Evolutionary conservation across 192 early-diverging fungal genomes (phyloP).

Genomic region (Umbelopsis vinacea): DNA sequence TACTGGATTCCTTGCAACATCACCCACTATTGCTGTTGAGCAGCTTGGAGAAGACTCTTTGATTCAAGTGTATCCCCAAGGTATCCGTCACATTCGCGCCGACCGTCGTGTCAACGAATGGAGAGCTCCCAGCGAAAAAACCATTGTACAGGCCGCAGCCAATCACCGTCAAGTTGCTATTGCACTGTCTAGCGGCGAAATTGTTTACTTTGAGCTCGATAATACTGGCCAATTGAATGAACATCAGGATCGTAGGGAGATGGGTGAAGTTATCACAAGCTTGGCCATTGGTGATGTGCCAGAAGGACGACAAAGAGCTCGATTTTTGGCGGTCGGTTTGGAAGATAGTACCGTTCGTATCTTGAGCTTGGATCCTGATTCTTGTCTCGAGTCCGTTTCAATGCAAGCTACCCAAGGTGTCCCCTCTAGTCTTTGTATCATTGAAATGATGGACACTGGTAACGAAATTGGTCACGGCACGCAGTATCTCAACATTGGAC

Average conservation of each 20-base stretch:
- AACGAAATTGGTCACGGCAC: slow-evolving; percentile 61
- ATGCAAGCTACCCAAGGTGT: slow-evolving; percentile 50
- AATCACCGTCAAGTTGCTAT: slow-evolving; percentile 86
- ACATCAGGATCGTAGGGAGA: slow-evolving; percentile 77
- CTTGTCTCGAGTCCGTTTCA: slow-evolving; percentile 75
- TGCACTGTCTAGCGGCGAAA: slow-evolving; percentile 80
- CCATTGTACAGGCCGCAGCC: slow-evolving; percentile 78
- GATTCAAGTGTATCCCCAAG: slow-evolving; percentile 89
- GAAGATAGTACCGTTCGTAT: slow-evolving; percentile 92
- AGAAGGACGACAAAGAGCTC: slow-evolving; percentile 69
- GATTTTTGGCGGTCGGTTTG: slow-evolving; percentile 91
- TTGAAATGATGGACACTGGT: slow-evolving; percentile 81
- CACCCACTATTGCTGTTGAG: slow-evolving; percentile 84
- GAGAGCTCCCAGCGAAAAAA: slow-evolving; percentile 78
- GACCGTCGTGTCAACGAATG: slow-evolving; percentile 94
- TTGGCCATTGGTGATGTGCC: slow-evolving; percentile 83
- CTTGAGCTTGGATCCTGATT: slow-evolving; percentile 79
- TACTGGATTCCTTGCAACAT: slow-evolving; percentile 83
- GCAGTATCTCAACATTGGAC: slow-evolving; percentile 83
- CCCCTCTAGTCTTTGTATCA: slow-evolving; percentile 62
- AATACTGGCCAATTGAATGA: slow-evolving; percentile 81
- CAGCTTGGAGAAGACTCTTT: slow-evolving; percentile 87
- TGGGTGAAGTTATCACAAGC: slow-evolving; percentile 71
- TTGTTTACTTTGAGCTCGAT: slow-evolving; percentile 96
- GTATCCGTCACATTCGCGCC: slow-evolving; percentile 86